phyloP scores from a whole-genome alignment of 306 rosid species.

The Purshia tridentata region DNA sequence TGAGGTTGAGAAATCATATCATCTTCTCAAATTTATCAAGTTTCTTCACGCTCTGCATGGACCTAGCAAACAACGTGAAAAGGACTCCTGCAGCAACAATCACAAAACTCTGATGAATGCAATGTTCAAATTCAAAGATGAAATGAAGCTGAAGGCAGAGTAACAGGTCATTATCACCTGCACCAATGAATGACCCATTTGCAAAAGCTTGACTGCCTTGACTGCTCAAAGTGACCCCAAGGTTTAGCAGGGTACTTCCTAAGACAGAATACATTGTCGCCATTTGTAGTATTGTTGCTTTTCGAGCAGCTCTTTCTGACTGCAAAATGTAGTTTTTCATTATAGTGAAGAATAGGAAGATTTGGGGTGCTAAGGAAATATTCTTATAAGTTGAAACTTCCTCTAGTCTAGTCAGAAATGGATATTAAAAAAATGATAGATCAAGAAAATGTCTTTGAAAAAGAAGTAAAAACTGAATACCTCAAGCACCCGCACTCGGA shows the following conservation, averaged over 20 bases:
- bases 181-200: slow-evolving; percentile 80
- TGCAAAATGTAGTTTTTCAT: slow-evolving; percentile 30
- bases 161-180: slow-evolving; percentile 47
- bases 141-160: slow-evolving; percentile 5
- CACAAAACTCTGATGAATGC: neutral
- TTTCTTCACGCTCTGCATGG: slow-evolving; percentile 67
- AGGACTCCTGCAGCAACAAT: slow-evolving; percentile 60
- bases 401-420: neutral
- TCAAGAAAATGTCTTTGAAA: neutral
- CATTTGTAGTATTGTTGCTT: slow-evolving; percentile 83
- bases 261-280: slow-evolving; percentile 74
- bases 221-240: slow-evolving; percentile 68
- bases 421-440: neutral
- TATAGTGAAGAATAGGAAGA: neutral
- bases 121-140: neutral
- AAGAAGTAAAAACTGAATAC: slow-evolving; percentile 30
- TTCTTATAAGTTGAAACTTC: neutral
- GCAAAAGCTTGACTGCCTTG: slow-evolving; percentile 73
- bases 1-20: slow-evolving; percentile 37
- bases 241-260: slow-evolving; percentile 80
- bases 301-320: slow-evolving; percentile 94
- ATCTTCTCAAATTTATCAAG: slow-evolving; percentile 83
- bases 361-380: neutral
- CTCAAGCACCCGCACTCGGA: slow-evolving; percentile 95
- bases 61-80: slow-evolving; percentile 51